Evolutionary conservation across 495 filamentous ascomycete species (phyloP), one percentile per base, ranked within the genome.

Genomic region (Entonaema liquescens): DNA sequence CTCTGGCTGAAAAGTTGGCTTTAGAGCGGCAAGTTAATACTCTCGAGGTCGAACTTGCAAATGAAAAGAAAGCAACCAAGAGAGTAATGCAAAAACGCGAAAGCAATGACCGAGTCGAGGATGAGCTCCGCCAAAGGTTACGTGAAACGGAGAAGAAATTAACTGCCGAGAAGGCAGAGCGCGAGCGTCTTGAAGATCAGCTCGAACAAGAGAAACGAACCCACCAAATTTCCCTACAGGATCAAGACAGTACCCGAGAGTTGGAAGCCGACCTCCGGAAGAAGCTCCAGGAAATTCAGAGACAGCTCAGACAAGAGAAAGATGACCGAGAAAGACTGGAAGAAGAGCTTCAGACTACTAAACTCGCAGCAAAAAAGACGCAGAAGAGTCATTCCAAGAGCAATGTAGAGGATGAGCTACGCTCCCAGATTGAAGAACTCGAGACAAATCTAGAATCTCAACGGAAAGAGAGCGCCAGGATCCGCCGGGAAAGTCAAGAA

Each of bases 1-100:
- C 90, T 6, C 81, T 94, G 26, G 81, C 89, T 2, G 92, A 94
- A 72, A 97, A 95, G 70, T 78, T 93, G 17, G 85, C 89, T 15
- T 78, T 97, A 13, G 88, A 94, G 72, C 86, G 91, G 28, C 89
- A 93, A 77, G 76, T 97, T 38, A 90, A 83, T 73, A 87, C 89
- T 4, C 74, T 95, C 3, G 90, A 97, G 73, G 86, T 93, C 44
- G 91, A 95, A 73, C 83, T 97, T 8, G 92, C 92, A 62, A 89
- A 90, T 53, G 91, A 94, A 75, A 94, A 89, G 75, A 85, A 89
- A 26, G 84, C 90, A 2, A 82, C 87, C 23, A 87, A 91, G 61
- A 88, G 89, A 57, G 86, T 82, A 0, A 79, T 85, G 9, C 82
- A 84, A 8, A 89, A 87, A 50, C 83, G 82, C 23, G 80, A 83